Conservation (phyloP, 2,329 filamentous ascomycete genomes). For the Didymellaceae sp. region DNA sequence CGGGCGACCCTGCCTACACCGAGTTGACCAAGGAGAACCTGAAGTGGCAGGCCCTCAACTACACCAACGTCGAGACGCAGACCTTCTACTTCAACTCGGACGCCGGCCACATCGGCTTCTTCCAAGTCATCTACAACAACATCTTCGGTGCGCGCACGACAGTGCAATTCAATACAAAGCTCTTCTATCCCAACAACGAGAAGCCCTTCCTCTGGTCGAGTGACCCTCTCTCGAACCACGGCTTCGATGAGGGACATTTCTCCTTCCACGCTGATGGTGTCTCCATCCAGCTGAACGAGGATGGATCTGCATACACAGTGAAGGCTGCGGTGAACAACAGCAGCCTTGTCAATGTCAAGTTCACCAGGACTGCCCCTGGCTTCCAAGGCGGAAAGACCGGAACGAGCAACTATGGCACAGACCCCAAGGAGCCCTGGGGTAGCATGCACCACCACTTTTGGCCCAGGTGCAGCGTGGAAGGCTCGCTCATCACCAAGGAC, state of each 20-base stretch:
- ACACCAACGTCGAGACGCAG: conserved; percentile 92
- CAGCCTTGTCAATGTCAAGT: conserved; percentile 83
- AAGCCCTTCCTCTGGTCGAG: conserved; percentile 84
- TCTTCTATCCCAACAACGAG: conserved; percentile 77
- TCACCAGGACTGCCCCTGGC: conserved; percentile 77
- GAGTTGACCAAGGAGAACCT: conserved; percentile 79
- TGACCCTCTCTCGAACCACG: conserved; percentile 76
- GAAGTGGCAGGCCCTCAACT: conserved; percentile 81
- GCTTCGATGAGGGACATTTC: conserved; percentile 83
- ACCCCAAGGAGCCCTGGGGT: conserved; percentile 87
- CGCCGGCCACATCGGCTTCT: conserved; percentile 75
- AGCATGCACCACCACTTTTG: conserved; percentile 92
- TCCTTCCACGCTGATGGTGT: conserved; percentile 87
- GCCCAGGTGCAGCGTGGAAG: conserved; percentile 83
- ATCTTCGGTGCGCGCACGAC: conserved; percentile 89
- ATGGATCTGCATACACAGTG: conserved; percentile 82
- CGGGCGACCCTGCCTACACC: conserved; percentile 78
- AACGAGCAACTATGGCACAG: conserved; percentile 83
- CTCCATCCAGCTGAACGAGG: conserved; percentile 83
- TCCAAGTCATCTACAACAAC: conserved; percentile 97
- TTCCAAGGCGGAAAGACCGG: conserved; percentile 87
- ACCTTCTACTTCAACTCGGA: conserved; percentile 90
- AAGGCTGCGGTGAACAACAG: conserved; percentile 85
- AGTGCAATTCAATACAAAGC: conserved; percentile 91
- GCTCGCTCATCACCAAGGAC: conserved; percentile 81